Percentiles rank a stretch among this genome's conserved stretches.
phyloP scores from a whole-genome alignment of 768 basidiomycete genomes.

The Tephrocybe rancida region DNA sequence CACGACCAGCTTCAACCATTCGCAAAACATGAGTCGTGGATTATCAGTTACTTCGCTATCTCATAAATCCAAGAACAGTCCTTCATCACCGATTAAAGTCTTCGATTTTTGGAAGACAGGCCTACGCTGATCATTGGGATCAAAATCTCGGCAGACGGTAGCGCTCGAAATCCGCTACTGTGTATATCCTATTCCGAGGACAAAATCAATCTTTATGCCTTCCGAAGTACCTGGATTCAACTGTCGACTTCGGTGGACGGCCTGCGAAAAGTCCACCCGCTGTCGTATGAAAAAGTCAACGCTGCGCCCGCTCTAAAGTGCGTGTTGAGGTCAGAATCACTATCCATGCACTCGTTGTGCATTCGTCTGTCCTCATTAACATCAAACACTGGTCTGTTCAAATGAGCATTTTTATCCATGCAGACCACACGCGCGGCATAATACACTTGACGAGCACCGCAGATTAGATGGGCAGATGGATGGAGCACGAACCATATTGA shows the following conservation, averaged over 20 bases:
- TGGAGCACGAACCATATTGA: slow-evolving; percentile 15
- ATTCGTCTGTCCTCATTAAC: too few relatives aligned
- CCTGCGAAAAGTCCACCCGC: not conserved
- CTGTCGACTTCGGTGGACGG: not conserved
- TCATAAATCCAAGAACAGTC: too few relatives aligned
- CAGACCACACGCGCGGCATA: not conserved
- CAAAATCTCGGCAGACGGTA: slow-evolving; percentile 1
- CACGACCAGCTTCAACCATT: too few relatives aligned
- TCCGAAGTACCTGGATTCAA: slow-evolving; percentile 13
- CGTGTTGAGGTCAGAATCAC: slow-evolving; percentile 1
- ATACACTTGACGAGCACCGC: too few relatives aligned
- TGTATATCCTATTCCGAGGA: not conserved
- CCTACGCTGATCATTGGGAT: slow-evolving; percentile 1
- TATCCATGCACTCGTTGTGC: too few relatives aligned
- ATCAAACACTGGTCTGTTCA: too few relatives aligned
- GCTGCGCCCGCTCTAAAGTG: not conserved
- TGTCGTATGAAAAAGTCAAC: not conserved
- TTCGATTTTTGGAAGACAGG: not conserved
- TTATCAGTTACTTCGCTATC: too few relatives aligned
- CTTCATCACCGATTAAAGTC: too few relatives aligned
- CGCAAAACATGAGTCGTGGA: too few relatives aligned
- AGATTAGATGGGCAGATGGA: slow-evolving; percentile 8
- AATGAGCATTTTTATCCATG: slow-evolving; percentile 3
- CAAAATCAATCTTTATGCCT: not conserved
- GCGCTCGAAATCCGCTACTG: too few relatives aligned